These are phyloP conservation scores for Colletotrichum viniferum DNA, from an alignment of 2,329 filamentous ascomycete species.

Conservation along the genomic window DNA sequence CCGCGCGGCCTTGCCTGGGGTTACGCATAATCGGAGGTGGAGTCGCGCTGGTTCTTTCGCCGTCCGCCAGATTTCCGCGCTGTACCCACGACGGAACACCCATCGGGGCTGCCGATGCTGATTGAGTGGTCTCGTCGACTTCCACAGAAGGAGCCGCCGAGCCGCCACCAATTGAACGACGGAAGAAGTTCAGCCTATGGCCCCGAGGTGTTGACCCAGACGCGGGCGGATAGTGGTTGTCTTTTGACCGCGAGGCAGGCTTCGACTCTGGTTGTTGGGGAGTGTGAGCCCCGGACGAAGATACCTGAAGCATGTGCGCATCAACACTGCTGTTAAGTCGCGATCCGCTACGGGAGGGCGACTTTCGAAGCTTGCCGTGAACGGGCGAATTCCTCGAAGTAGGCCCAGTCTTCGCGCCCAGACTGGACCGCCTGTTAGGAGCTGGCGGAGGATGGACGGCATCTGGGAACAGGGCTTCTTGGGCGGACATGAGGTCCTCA, in stretches of 20 bases:
- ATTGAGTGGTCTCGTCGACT: conserved; percentile 12
- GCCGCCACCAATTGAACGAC: conserved; percentile 50
- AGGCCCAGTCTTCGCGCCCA: conserved; percentile 50
- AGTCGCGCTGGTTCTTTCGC: conserved; percentile 54
- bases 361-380: conserved; percentile 28
- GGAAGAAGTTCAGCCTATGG: conserved; percentile 56
- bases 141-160: neutral
- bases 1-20: conserved; percentile 21
- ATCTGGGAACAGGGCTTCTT: conserved; percentile 39
- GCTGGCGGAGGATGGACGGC: conserved; percentile 47
- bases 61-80: conserved; percentile 38
- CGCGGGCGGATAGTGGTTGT: conserved; percentile 55
- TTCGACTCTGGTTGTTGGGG: conserved; percentile 28
- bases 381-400: conserved; percentile 24
- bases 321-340: conserved; percentile 35
- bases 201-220: conserved; percentile 47
- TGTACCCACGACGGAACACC: conserved; percentile 46
- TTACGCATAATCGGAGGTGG: conserved; percentile 61
- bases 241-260: conserved; percentile 25
- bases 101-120: conserved; percentile 24
- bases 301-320: conserved; percentile 27
- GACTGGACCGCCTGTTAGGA: conserved; percentile 57
- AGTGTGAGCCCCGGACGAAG: conserved; percentile 24
- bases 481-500: conserved; percentile 48
- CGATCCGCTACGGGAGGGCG: conserved; percentile 24